These are phyloP conservation scores for Cryptococcus depauperatus DNA, from an alignment of 1,284 basidiomycete genomes.

Conservation along the genomic window DNA sequence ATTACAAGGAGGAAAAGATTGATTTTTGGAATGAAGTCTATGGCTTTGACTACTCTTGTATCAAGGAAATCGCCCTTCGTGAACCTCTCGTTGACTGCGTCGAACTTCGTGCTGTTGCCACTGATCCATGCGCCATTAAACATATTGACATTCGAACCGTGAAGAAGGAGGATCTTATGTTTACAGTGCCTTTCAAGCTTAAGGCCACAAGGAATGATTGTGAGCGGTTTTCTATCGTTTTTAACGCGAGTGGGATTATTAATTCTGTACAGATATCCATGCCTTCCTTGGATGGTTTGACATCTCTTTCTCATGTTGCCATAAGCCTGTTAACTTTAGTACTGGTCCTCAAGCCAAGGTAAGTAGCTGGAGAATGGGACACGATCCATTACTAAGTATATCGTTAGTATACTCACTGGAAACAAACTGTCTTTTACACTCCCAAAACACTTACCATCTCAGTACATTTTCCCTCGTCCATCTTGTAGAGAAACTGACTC, in stretches of 20 bases:
- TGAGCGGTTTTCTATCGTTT: constrained; percentile 49
- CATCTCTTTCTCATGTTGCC: constrained; percentile 88
- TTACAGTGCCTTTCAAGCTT: constrained; percentile 72
- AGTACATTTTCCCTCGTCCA: constrained; percentile 23
- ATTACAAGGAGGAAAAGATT: constrained; percentile 99
- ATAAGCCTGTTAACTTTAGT: constrained; percentile 91
- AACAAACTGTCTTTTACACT: constrained; percentile 97
- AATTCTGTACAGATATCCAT: constrained; percentile 62
- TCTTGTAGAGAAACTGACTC: neutral
- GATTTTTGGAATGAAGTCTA: constrained; percentile 99
- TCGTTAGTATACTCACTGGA: constrained; percentile 81
- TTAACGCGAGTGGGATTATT: neutral
- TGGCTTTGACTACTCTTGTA: constrained; percentile 98
- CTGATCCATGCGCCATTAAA: constrained; percentile 81
- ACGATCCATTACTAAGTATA: neutral
- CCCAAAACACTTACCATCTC: constrained; percentile 56
- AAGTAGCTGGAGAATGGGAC: constrained; percentile 6
- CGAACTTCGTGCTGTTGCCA: constrained; percentile 83
- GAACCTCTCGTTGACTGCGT: constrained; percentile 98
- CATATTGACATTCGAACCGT: constrained; percentile 85
- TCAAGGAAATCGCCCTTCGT: constrained; percentile 94
- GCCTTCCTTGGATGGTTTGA: constrained; percentile 99
- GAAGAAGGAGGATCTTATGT: constrained; percentile 90
- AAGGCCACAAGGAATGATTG: constrained; percentile 86
- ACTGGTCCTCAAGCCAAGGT: constrained; percentile 86